These are phyloP conservation scores for Carpinus fangiana DNA, from an alignment of 306 rosid species.

Conservation along the genomic window DNA sequence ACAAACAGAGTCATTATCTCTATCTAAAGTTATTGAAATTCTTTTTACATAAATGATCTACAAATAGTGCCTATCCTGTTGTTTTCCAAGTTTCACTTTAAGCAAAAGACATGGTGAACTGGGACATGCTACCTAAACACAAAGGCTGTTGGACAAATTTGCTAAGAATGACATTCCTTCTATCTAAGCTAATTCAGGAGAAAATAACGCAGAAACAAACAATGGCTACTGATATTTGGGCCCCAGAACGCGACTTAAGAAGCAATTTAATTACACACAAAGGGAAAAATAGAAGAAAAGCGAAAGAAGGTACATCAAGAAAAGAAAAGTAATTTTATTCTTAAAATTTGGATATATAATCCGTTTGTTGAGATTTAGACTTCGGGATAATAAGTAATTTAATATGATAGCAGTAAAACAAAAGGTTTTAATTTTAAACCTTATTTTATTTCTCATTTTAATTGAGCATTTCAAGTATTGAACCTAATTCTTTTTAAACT, in stretches of 20 bases:
- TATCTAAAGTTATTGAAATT: not conserved
- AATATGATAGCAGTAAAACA: too few relatives aligned
- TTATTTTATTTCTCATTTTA: too few relatives aligned
- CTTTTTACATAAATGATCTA: conserved; percentile 17
- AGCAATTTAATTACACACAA: not conserved
- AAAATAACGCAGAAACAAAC: conserved; percentile 21
- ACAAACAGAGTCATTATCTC: not conserved
- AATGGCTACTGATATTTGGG: conserved; percentile 14
- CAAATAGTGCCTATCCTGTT: conserved; percentile 30
- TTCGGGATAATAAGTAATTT: too few relatives aligned
- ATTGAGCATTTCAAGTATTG: too few relatives aligned
- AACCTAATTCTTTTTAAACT: too few relatives aligned
- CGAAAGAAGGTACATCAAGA: too few relatives aligned
- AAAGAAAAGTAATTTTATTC: too few relatives aligned
- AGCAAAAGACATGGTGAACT: conserved; percentile 62
- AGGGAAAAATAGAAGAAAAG: not conserved
- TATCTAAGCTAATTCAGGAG: conserved; percentile 27
- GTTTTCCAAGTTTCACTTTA: conserved; percentile 48
- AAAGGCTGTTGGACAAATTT: conserved; percentile 25
- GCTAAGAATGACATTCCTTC: conserved; percentile 22
- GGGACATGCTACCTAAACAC: conserved; percentile 62
- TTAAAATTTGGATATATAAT: not conserved
- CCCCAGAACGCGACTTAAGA: not conserved
- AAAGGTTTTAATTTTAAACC: too few relatives aligned
- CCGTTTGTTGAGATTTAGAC: too few relatives aligned